Conservation (phyloP, 805 yeast species). For the Saccharomycopsis guyanensis region DNA sequence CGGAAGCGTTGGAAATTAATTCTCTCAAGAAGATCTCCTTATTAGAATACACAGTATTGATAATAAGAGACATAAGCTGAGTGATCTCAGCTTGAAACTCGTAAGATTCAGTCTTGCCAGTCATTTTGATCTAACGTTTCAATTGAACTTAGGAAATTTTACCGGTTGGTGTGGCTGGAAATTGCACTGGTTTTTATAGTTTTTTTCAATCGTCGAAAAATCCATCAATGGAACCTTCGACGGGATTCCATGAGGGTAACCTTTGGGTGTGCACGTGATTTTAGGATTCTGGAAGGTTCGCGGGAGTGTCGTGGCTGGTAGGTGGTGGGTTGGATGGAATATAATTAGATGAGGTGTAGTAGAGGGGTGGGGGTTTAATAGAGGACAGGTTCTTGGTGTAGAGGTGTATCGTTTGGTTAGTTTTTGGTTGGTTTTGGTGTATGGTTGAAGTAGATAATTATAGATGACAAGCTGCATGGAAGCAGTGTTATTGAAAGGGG, state of each 20-base stretch:
- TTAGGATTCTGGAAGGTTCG: not conserved
- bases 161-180: not conserved
- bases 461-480: no score
- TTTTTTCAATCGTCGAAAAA: slow-evolving; percentile 1
- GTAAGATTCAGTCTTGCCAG: slow-evolving; percentile 62
- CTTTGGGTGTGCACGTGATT: not conserved
- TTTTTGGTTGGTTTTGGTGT: no score
- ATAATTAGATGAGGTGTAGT: no score
- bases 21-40: slow-evolving; percentile 99
- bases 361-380: no score
- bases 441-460: no score
- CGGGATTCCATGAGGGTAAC: slow-evolving; percentile 10
- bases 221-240: slow-evolving; percentile 7
- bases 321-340: no score
- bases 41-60: slow-evolving; percentile 98
- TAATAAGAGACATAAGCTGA: slow-evolving; percentile 99
- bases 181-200: not conserved
- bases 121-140: slow-evolving; percentile 30
- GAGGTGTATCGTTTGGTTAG: no score
- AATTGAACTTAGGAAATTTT: not conserved
- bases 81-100: slow-evolving; percentile 99
- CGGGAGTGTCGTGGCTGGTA: no score
- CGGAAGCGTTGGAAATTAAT: slow-evolving; percentile 96
- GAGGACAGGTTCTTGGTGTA: no score
- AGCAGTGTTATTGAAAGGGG: no score